Evolutionary conservation across 148 eudicot species (phyloP), one percentile per base, ranked within the genome.

Genomic region (Beta vulgaris): DNA sequence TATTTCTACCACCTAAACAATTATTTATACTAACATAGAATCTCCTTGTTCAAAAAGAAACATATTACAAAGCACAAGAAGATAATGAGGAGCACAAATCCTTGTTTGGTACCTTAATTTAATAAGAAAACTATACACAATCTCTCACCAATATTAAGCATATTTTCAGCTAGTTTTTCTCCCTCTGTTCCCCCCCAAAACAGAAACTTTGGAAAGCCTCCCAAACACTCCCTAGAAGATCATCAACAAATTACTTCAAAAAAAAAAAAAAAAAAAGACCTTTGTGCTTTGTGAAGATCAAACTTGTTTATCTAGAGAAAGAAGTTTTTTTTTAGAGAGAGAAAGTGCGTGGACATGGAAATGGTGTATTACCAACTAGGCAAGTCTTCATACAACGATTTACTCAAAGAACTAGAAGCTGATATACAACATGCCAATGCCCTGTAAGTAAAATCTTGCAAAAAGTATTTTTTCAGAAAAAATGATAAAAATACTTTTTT

Each of bases 341-440:
- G 58, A 53, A 51, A 74, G 57, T 51, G 42, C 28, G 54, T 32
- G 77, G n/a, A n/a, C n/a, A 88, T 90, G 91, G 97, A 91, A 73
- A 86, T 86, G 97, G 69, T 86, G 84, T 79, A 86, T 71, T 84
- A 89, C 62, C 93, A 90, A 79, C 76, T 89, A 43, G 88, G 87
- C 9, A 89, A 82, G 76, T 77, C 73, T 71, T 87, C 97, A 29
- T 86, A 81, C 81, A 76, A 85, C 75, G 95, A 92, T 42, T 88
- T 92, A 36, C 69, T 90, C 69, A 90, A 85, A 72, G 83, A 86
- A 53, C 68, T 92, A 43, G 97, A 92, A 78, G 85, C 93, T 81
- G 97, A 92, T 88, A 88, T 92, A 65, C 93, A 88, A 68, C 91
- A 88, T 79, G 97, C 97, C 29, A 92, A 90, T 85, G 79, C 92